Base-by-base conservation (phyloP, 2,329 filamentous ascomycete species). In the Dendrostoma leiphaemia region DNA sequence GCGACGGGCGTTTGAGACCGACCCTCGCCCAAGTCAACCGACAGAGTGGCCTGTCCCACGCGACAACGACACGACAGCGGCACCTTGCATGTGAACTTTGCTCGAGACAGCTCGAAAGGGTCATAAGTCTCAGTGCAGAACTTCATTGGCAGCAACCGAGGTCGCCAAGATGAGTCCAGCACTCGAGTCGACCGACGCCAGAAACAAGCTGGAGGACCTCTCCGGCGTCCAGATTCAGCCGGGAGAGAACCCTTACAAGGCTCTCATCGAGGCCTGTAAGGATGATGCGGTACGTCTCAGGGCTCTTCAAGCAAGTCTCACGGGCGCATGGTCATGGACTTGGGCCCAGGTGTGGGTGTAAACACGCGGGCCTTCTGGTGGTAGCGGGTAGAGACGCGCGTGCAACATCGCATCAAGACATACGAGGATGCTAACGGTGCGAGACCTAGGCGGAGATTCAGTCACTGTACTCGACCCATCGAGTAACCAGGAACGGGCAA, bases 231-330 rank as follows among this genome's bases (percentile, higher is more conserved):
- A 69, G 19, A 63, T 77, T 53, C 66, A 73, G 59, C 75, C 78
- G 0, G 81, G 78, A 43, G 80, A 83, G 65, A 95, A 94, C 61
- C 90, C 90, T 1, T 94, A 92, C 67, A 79, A 89, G 61, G 83
- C 85, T 17, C 73, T 95, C 56, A 88, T 96, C 55, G 69, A 79
- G 38, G 80, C 81, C 9, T 91, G 86, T 65, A 71, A 84, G 45
- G 74, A 88, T 67, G 76, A 90, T 61, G 74, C 84, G 51, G 90
- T 93, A 77, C 65, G 79, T 69, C 60, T 19, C 28, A n/a, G 32
- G n/a, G n/a, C n/a, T n/a, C 9, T 44, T 35, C 10, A n/a, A 3
- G 5, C 19, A 3, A 19, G 26, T 13, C 7, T 13, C n/a, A n/a
- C n/a, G n/a, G n/a, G n/a, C n/a, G n/a, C n/a, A n/a, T n/a, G n/a